These are phyloP conservation scores for Annulohypoxylon bovei DNA, from an alignment of 495 filamentous ascomycete species.

Conservation along the genomic window DNA sequence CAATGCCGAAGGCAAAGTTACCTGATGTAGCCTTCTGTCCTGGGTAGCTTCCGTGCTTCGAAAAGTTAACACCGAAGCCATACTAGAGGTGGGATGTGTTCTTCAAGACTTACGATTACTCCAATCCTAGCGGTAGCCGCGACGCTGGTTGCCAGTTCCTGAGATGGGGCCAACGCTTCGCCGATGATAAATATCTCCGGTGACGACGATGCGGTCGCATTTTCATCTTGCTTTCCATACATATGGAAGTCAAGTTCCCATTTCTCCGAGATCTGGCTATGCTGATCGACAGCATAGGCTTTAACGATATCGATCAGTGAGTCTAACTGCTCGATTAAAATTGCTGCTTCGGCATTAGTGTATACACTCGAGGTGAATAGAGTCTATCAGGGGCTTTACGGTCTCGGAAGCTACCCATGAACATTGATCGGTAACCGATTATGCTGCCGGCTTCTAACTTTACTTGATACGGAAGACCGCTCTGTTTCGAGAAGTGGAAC, in stretches of 20 bases:
- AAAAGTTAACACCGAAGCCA: constrained; percentile 18
- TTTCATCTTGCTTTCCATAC: constrained; percentile 51
- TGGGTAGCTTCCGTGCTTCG: constrained; percentile 56
- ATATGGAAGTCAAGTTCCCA: constrained; percentile 54
- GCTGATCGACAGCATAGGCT: constrained; percentile 42
- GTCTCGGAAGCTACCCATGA: constrained; percentile 58
- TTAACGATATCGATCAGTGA: constrained; percentile 44
- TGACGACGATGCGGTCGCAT: constrained; percentile 17
- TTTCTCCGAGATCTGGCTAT: constrained; percentile 33
- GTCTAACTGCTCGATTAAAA: constrained; percentile 55
- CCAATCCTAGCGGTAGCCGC: constrained; percentile 49
- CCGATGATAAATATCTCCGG: constrained; percentile 55
- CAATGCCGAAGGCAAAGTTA: constrained; percentile 56
- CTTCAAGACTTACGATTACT: constrained; percentile 33
- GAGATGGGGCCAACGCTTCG: constrained; percentile 53
- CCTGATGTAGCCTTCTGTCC: constrained; percentile 58
- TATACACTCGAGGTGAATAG: background rate
- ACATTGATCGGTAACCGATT: constrained; percentile 56
- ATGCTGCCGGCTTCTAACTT: constrained; percentile 58
- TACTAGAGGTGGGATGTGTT: background rate
- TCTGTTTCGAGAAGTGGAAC: constrained; percentile 45
- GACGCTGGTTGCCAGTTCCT: constrained; percentile 54
- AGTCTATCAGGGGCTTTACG: constrained; percentile 33
- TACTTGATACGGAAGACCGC: constrained; percentile 49
- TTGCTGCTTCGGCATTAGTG: constrained; percentile 40